These are phyloP conservation scores for Pachysandra terminalis DNA, from an alignment of 164 flowering plant species.

Conservation along the genomic window DNA sequence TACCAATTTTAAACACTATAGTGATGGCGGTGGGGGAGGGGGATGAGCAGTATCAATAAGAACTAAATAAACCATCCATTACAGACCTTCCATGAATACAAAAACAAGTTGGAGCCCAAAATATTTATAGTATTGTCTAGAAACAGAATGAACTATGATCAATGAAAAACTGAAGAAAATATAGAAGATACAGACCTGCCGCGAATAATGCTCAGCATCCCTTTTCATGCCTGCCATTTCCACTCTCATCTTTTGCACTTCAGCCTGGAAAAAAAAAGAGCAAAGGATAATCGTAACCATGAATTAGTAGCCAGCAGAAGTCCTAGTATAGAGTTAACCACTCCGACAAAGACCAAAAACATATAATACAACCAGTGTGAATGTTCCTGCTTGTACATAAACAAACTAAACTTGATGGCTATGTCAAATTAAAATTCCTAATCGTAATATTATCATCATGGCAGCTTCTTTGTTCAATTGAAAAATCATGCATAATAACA, in stretches of 20 bases:
- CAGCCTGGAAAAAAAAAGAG: slow-evolving; percentile 55
- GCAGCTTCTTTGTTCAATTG: neutral
- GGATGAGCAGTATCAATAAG: too few species aligned
- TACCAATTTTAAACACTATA: too few species aligned
- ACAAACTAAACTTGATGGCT: neutral
- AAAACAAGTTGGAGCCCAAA: neutral
- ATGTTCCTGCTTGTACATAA: neutral
- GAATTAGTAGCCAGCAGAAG: neutral
- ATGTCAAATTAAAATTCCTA: neutral
- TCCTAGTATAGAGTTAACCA: neutral
- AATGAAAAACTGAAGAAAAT: neutral
- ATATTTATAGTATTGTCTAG: neutral
- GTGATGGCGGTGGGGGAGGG: too few species aligned
- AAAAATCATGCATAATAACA: neutral
- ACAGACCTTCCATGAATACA: too few species aligned
- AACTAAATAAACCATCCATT: too few species aligned
- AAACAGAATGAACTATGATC: neutral
- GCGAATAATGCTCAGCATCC: slow-evolving; percentile 99
- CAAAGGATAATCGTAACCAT: slow-evolving; percentile 1
- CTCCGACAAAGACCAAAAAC: neutral
- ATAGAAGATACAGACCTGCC: slow-evolving; percentile 51
- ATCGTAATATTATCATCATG: neutral
- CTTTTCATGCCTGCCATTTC: slow-evolving; percentile 99
- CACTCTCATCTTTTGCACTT: slow-evolving; percentile 91
- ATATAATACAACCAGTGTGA: neutral